Percentiles rank a stretch among this genome's conserved stretches.
phyloP scores from a whole-genome alignment of 2,329 filamentous ascomycete species.

The Zymoseptoria tritici region DNA sequence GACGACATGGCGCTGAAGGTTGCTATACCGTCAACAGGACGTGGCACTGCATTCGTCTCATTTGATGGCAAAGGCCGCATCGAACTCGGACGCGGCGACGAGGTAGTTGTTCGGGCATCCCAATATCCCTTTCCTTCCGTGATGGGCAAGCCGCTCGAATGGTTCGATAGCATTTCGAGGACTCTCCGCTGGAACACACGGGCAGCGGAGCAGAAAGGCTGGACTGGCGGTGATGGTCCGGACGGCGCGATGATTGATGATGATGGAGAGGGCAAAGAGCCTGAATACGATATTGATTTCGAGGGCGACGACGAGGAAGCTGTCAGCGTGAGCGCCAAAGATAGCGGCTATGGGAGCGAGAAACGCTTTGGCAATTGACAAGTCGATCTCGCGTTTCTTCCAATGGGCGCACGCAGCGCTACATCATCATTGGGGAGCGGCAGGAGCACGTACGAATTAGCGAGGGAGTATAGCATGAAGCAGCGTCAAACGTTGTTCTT shows the following conservation, averaged over 20 bases:
- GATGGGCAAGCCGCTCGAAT: slow-evolving; percentile 79
- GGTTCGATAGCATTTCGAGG: slow-evolving; percentile 91
- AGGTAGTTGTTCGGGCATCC: slow-evolving; percentile 90
- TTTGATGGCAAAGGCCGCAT: slow-evolving; percentile 97
- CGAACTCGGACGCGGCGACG: slow-evolving; percentile 86
- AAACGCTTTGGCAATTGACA: not conserved
- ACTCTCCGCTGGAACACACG: slow-evolving; percentile 93
- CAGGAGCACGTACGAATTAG: too few relatives aligned
- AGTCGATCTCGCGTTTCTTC: not conserved
- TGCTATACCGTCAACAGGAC: slow-evolving; percentile 72
- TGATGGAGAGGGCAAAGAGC: slow-evolving; percentile 39
- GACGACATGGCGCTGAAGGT: slow-evolving; percentile 90
- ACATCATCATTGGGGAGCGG: too few relatives aligned
- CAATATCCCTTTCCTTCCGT: slow-evolving; percentile 98
- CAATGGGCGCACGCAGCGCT: too few relatives aligned
- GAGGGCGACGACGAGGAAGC: slow-evolving; percentile 58
- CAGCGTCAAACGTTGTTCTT: not conserved
- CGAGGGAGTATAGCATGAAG: not conserved
- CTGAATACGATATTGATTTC: slow-evolving; percentile 76
- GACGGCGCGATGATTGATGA: slow-evolving; percentile 29
- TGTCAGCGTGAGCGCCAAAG: slow-evolving; percentile 26
- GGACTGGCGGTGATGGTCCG: slow-evolving; percentile 40
- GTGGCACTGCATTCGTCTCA: slow-evolving; percentile 90
- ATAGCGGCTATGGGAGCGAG: slow-evolving; percentile 24
- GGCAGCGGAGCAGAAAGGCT: slow-evolving; percentile 85